Base-by-base conservation (phyloP, 1,284 basidiomycete species). In the Malassezia cuniculi region DNA sequence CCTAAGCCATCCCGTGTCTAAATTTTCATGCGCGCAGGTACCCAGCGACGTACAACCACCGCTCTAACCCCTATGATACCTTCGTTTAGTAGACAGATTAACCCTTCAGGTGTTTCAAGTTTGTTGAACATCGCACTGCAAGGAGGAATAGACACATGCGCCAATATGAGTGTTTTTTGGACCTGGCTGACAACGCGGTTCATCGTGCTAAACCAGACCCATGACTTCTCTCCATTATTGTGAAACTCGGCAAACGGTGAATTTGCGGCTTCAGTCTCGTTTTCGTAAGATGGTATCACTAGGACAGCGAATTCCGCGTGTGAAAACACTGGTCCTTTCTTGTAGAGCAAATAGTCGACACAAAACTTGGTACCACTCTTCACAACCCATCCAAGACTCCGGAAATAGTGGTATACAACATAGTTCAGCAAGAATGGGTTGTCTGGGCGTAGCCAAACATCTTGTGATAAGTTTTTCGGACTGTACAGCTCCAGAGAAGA, bases 331-430 rank as follows among this genome's bases (percentile, higher is more conserved):
- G 90, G 89, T 0, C 93, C 93, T 7, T 81, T 77, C 44, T 87
- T 89, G 69, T 99, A 99, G 21, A 97, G 71, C 11, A 99, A 74
- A 70, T 82, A 85, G 60, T 99, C 93, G 28, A 82, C 82, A 61
- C 87, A 94, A 69, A 99, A 99, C 69, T 99, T 99, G 71, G 93
- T 80, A 3, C 93, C 93, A 17, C 78, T 78, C 68, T 89, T 86
- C 47, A 94, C 80, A 12, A 94, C 83, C 93, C 93, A 97, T n/a
- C 93, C 93, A 4, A 97, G 74, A 2, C 87, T 86, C 15, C 90
- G 78, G 65, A 84, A 97, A 69, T 97, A 86, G 66, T 97, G 90
- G 62, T 90, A 94, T 6, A 78, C 79, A 34, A 81, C 78, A 61
- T 95, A 99, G 54, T 84, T 76, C 25, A 97, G 73, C 24, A 99